These are phyloP conservation scores for Echria macrotheca DNA, from an alignment of 495 filamentous ascomycete genomes.

Conservation along the genomic window DNA sequence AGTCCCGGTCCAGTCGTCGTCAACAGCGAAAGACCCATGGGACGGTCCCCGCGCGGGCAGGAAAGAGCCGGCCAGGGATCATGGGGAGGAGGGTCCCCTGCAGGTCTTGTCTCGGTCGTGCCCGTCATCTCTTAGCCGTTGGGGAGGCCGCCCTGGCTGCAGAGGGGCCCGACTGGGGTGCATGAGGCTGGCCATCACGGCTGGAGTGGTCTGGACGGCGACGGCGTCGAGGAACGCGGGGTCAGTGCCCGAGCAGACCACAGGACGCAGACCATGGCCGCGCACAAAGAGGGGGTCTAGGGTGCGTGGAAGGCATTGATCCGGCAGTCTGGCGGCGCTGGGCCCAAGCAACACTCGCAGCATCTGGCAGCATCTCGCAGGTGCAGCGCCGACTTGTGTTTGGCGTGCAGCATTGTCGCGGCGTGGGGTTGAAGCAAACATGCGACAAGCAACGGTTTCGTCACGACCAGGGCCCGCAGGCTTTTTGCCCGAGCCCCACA, in stretches of 20 bases:
- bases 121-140: conserved; percentile 5
- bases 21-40: conserved; percentile 9
- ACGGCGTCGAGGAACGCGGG: not conserved
- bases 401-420: conserved; percentile 28
- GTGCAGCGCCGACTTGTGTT: no score
- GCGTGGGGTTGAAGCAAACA: conserved; percentile 25
- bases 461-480: conserved; percentile 3
- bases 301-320: conserved; percentile 20
- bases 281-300: not conserved
- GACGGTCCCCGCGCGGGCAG: conserved; percentile 19
- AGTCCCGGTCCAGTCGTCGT: conserved; percentile 15
- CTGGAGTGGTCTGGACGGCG: not conserved
- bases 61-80: conserved; percentile 22
- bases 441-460: conserved; percentile 27
- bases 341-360: conserved; percentile 11
- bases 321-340: conserved; percentile 11
- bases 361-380: no score
- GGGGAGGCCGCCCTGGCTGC: not conserved
- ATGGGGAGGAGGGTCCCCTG: conserved; percentile 8
- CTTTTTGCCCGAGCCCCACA: conserved; percentile 8
- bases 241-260: conserved; percentile 1
- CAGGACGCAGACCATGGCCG: not conserved
- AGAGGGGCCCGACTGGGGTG: conserved; percentile 3
- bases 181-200: not conserved
- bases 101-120: conserved; percentile 1